phyloP scores from a whole-genome alignment of 2,329 filamentous ascomycete species.

The Fusarium sulawesiense region DNA sequence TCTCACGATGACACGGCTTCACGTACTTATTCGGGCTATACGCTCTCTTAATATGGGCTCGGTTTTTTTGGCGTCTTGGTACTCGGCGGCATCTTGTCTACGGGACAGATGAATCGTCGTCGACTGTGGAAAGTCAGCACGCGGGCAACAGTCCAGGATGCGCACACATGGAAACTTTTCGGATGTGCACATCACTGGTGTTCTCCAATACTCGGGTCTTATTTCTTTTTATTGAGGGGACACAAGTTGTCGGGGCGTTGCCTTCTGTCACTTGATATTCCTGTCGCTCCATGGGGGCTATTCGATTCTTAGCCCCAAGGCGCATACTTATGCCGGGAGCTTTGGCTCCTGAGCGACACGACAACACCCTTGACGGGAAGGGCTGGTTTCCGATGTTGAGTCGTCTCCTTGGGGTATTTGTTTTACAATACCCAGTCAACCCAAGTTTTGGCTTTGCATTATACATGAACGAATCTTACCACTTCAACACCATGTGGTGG shows the following conservation, averaged over 20 bases:
- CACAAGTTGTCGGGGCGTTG: constrained; percentile 17
- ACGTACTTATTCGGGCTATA: constrained; percentile 23
- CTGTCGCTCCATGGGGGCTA: constrained; percentile 37
- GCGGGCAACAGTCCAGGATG: constrained; percentile 7
- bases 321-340: constrained; percentile 33
- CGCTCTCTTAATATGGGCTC: constrained; percentile 32
- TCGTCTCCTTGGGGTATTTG: constrained; percentile 43
- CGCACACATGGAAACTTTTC: constrained; percentile 11
- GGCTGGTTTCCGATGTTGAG: constrained; percentile 45
- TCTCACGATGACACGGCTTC: constrained; percentile 51
- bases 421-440: constrained; percentile 46
- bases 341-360: constrained; percentile 40
- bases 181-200: constrained; percentile 7
- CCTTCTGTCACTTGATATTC: constrained; percentile 28
- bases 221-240: constrained; percentile 36
- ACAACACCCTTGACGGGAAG: constrained; percentile 44
- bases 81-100: constrained; percentile 31
- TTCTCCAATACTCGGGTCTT: constrained; percentile 25
- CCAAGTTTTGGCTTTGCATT: constrained; percentile 42
- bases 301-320: constrained; percentile 39
- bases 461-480: constrained; percentile 38
- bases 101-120: constrained; percentile 26
- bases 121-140: constrained; percentile 30
- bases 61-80: constrained; percentile 43
- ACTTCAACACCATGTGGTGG: constrained; percentile 47